These are phyloP conservation scores for Thraustochytrium striatum DNA, from an alignment of 352 stramenopile species.

Conservation along the genomic window DNA sequence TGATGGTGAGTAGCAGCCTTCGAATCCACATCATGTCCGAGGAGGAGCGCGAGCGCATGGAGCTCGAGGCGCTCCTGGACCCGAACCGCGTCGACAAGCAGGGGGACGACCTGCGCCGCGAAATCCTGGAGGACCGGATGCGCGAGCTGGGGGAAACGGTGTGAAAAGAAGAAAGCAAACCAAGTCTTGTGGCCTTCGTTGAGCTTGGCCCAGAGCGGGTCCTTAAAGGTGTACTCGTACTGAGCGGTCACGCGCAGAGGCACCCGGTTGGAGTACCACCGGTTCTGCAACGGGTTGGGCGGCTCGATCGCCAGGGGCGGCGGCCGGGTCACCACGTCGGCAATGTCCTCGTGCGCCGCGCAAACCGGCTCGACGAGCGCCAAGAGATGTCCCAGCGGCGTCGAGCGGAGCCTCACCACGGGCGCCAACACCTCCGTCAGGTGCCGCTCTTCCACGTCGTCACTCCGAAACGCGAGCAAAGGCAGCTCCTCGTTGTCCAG, in stretches of 20 bases:
- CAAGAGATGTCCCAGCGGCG: neutral
- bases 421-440: neutral
- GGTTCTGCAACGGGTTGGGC: neutral
- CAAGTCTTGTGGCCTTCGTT: too few relatives aligned
- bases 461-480: conserved; percentile 1
- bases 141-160: too few relatives aligned
- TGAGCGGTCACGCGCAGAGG: neutral
- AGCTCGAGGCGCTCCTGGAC: too few relatives aligned
- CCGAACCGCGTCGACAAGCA: too few relatives aligned
- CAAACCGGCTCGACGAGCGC: neutral
- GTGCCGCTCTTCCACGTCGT: conserved; percentile 25
- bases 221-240: neutral
- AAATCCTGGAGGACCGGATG: too few relatives aligned
- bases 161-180: too few relatives aligned
- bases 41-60: conserved; percentile 11
- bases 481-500: conserved; percentile 1
- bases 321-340: neutral
- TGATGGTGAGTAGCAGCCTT: too few relatives aligned
- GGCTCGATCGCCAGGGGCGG: conserved; percentile 7
- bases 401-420: neutral
- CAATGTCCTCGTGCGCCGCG: neutral
- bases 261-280: neutral
- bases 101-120: too few relatives aligned
- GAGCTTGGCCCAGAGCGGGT: neutral
- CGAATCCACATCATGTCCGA: conserved; percentile 23